A percentile compares a stretch with the other conserved stretches of the same genome.
These are phyloP conservation scores for Tricholoma hemisulphureum DNA, from an alignment of 768 basidiomycete genomes.

Conservation along the genomic window DNA sequence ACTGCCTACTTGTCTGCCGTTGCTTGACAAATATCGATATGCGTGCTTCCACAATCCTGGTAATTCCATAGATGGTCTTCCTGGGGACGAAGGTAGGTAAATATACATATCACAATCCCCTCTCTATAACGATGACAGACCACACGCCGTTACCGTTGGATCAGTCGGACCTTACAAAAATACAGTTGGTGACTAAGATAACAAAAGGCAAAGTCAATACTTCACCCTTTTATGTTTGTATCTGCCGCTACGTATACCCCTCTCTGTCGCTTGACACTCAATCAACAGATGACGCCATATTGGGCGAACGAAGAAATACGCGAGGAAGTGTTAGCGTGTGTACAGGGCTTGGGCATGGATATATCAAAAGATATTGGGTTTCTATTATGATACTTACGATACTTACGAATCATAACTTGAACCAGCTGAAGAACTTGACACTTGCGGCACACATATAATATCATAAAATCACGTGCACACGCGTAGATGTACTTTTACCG, in stretches of 20 bases:
- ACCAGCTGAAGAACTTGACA: too few relatives aligned
- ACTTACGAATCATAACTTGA: too few relatives aligned
- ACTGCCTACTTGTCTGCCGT: conserved; percentile 51
- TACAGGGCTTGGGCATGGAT: conserved; percentile 12
- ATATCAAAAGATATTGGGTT: conserved; percentile 10
- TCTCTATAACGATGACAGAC: not conserved
- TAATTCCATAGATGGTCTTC: conserved; percentile 42
- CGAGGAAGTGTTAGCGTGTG: conserved; percentile 10
- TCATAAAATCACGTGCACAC: too few relatives aligned
- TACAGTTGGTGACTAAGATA: conserved; percentile 13
- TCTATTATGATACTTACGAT: conserved; percentile 3
- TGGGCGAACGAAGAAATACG: conserved; percentile 12
- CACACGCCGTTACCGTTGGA: conserved; percentile 2
- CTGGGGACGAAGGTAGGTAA: conserved; percentile 16
- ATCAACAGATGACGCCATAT: conserved; percentile 5
- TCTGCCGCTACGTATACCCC: not conserved
- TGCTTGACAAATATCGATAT: conserved; percentile 70
- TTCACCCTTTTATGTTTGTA: conserved; percentile 25
- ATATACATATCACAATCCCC: conserved; percentile 1
- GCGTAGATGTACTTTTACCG: too few relatives aligned
- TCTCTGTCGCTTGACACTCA: not conserved
- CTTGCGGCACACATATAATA: too few relatives aligned
- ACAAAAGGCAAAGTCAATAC: conserved; percentile 18
- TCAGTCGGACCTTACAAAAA: conserved; percentile 11
- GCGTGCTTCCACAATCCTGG: conserved; percentile 67